Evolutionary conservation across 192 early-diverging fungal genomes (phyloP).

Genomic region (Kickxella alabastrina): DNA sequence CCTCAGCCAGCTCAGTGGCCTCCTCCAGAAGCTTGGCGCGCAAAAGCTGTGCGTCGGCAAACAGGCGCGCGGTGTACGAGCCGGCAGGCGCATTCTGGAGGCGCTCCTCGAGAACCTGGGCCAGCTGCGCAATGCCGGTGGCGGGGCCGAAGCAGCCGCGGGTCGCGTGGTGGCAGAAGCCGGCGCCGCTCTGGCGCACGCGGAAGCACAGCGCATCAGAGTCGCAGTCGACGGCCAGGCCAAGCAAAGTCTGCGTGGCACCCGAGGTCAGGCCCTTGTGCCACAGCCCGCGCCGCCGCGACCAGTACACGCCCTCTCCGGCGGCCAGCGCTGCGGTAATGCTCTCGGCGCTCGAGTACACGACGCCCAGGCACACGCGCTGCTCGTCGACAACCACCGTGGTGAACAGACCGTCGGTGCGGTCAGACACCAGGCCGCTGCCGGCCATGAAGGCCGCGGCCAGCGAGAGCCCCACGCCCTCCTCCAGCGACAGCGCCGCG

Average conservation of each 20-base stretch:
- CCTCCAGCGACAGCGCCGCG: slow-evolving; percentile 13
- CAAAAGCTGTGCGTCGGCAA: slow-evolving; percentile 75
- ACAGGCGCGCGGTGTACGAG: slow-evolving; percentile 90
- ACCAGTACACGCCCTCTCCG: slow-evolving; percentile 89
- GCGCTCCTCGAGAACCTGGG: slow-evolving; percentile 63
- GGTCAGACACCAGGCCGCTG: slow-evolving; percentile 57
- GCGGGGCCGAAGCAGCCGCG: slow-evolving; percentile 87
- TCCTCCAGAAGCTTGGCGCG: slow-evolving; percentile 94
- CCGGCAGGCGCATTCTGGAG: slow-evolving; percentile 72
- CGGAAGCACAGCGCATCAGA: slow-evolving; percentile 79
- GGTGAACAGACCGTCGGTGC: slow-evolving; percentile 85
- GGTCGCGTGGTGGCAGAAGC: slow-evolving; percentile 93
- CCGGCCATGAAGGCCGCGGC: slow-evolving; percentile 24
- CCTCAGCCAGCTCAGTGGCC: slow-evolving; percentile 87
- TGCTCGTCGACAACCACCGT: slow-evolving; percentile 93
- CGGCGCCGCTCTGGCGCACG: slow-evolving; percentile 80
- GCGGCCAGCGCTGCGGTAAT: slow-evolving; percentile 75
- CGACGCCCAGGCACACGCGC: slow-evolving; percentile 82
- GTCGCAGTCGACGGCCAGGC: slow-evolving; percentile 87
- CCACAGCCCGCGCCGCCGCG: slow-evolving; percentile 86
- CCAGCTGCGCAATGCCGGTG: slow-evolving; percentile 70
- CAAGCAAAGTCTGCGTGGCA: slow-evolving; percentile 81
- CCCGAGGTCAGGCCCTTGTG: slow-evolving; percentile 95
- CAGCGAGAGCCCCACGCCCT: slow-evolving; percentile 10
- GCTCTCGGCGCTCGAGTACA: slow-evolving; percentile 83